Conservation (phyloP, 306 rosid genomes). For the Quercus parvula region DNA sequence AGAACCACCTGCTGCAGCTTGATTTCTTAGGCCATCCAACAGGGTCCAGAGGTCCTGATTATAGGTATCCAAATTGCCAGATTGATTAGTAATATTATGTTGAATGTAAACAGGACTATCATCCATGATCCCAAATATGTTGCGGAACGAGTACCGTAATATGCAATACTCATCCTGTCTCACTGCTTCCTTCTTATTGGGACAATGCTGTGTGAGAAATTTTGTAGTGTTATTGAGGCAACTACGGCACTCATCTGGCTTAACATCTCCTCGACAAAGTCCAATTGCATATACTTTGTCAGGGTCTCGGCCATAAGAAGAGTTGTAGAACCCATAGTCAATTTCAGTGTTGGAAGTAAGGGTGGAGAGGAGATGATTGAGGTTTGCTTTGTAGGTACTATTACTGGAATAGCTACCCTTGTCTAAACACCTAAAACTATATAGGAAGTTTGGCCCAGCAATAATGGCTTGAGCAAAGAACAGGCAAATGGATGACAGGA, state of each 20-base stretch:
- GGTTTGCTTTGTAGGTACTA: too few relatives aligned
- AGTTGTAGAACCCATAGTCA: not conserved
- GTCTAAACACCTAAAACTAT: too few relatives aligned
- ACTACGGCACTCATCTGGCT: not conserved
- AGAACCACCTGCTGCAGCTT: slow-evolving; percentile 1
- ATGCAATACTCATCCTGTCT: slow-evolving; percentile 1
- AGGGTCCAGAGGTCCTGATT: not conserved
- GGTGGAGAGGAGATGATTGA: too few relatives aligned
- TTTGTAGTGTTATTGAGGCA: not conserved
- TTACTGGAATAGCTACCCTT: too few relatives aligned
- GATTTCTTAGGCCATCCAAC: not conserved
- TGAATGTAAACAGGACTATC: not conserved
- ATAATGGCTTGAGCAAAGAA: not conserved
- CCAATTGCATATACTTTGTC: slow-evolving; percentile 4
- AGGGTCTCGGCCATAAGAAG: not conserved
- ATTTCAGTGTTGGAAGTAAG: not conserved
- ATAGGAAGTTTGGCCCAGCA: too few relatives aligned
- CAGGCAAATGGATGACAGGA: not conserved
- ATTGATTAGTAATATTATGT: not conserved
- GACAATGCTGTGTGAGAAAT: not conserved
- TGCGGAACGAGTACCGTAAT: slow-evolving; percentile 6
- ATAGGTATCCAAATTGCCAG: not conserved
- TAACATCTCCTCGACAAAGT: slow-evolving; percentile 9
- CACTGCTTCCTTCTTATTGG: not conserved
- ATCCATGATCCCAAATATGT: not conserved